These are phyloP conservation scores for Saccharomyces kudriavzevii DNA, from an alignment of 805 yeast genomes.

Conservation along the genomic window DNA sequence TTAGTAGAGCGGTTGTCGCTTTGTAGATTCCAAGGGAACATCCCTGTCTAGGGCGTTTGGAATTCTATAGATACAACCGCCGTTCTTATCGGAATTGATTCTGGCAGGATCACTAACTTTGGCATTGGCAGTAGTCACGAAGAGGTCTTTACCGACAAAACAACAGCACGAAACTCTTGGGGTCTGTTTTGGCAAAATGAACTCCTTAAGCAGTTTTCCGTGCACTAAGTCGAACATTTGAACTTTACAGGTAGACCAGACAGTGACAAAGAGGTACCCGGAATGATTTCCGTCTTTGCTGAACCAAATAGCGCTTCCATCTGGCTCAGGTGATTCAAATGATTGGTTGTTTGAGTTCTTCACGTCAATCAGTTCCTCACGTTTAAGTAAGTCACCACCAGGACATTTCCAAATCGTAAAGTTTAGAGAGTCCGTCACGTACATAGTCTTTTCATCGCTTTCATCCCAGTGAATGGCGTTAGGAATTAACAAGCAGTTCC, in stretches of 20 bases:
- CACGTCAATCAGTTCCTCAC: constrained; percentile 35
- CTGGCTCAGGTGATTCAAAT: constrained; percentile 55
- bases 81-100: constrained; percentile 38
- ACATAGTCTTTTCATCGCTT: constrained; percentile 34
- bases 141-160: constrained; percentile 61
- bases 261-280: constrained; percentile 49
- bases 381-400: constrained; percentile 13
- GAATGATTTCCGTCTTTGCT: constrained; percentile 29
- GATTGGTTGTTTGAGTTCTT: constrained; percentile 16
- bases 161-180: constrained; percentile 60
- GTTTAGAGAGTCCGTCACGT: constrained; percentile 47
- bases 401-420: constrained; percentile 43
- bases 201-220: constrained; percentile 46
- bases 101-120: constrained; percentile 31
- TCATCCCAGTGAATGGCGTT: constrained; percentile 60
- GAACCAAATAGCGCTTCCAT: constrained; percentile 60
- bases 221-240: constrained; percentile 39
- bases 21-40: not conserved
- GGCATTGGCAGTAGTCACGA: constrained; percentile 58
- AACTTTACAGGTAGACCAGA: constrained; percentile 54
- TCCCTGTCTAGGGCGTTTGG: constrained; percentile 4
- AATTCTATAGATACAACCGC: constrained; percentile 52
- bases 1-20: not conserved
- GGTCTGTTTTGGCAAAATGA: constrained; percentile 47
- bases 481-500: constrained; percentile 45